Base-by-base conservation (phyloP, 495 filamentous ascomycete genomes). In the Xylaria nigripes region DNA sequence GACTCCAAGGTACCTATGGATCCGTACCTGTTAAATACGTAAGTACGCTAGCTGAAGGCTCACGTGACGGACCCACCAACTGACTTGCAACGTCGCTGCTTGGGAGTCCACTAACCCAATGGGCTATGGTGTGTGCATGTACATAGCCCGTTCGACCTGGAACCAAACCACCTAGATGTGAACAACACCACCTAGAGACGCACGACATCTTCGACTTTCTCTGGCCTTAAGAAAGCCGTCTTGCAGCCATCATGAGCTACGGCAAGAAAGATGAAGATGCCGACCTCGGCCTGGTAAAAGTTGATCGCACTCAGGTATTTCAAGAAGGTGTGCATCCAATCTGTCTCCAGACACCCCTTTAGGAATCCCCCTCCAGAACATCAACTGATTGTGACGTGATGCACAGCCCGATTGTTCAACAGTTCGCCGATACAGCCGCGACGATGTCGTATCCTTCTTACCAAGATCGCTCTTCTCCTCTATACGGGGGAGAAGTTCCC, bases 241-340 rank as follows among this genome's bases (percentile, higher is more conserved):
- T 60, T 53, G 29, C 51, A 56, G 66, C 70, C 72, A 79, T 51
- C 69, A 96, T 96, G 91, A 93, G 83, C 71, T 95, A 95, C 81
- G 85, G 88, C 72, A 96, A 96, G 79, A 97, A 95, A 78, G 91
- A 97, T 71, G 92, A 97, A 78, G 92, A 97, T 80, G 89, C 83
- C 69, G 90, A 95, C 66, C 84, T 85, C 72, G 82, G 87, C 62
- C 82, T 94, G 77, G 84, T 96, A 78, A 93, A 90, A 78, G 88
- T 98, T 57, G 93, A 98, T 76, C 87, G 94, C 65, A 97, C 93
- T 55, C 90, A 91, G 59, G 93, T 98, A 54, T 98, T 97, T 70
- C 93, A 98, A 81, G 94, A 98, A 85, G 93, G 93, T 96, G 72
- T 56, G 44, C 10, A 54, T 46, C 56, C 48, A 56, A 61, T 62